A percentile compares a stretch with the other conserved stretches of the same genome.
Conservation (phyloP, 768 basidiomycete species). For the Hericium erinaceus region DNA sequence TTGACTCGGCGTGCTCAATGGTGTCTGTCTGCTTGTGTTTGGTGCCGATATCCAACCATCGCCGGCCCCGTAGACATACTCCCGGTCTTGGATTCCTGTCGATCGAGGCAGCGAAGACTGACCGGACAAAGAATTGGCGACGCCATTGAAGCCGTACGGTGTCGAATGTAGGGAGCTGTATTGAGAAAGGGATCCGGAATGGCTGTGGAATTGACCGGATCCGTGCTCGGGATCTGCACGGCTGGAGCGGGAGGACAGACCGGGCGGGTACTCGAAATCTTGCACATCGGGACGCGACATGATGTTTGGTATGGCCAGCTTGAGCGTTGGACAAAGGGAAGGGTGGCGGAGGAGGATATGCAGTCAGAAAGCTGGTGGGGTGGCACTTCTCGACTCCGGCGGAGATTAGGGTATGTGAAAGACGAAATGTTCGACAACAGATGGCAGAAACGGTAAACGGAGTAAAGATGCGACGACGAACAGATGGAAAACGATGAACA, state of each 20-base stretch:
- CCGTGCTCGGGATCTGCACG: not conserved
- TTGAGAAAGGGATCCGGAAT: not conserved
- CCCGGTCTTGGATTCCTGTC: constrained; percentile 30
- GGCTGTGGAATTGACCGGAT: not conserved
- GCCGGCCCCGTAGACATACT: constrained; percentile 21
- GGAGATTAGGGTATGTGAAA: not conserved
- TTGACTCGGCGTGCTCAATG: constrained; percentile 9
- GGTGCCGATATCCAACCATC: constrained; percentile 21
- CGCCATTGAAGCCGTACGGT: constrained; percentile 8
- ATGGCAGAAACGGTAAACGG: not conserved
- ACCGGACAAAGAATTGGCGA: constrained; percentile 14
- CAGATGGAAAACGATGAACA: constrained; percentile 23
- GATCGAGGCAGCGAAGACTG: constrained; percentile 24
- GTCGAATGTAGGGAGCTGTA: constrained; percentile 11
- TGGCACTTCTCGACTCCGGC: not conserved
- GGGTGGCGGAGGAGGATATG: not conserved
- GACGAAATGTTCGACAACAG: not conserved
- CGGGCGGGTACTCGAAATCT: constrained; percentile 2
- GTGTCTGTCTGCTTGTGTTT: constrained; percentile 26
- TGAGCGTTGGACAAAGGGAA: too few relatives aligned
- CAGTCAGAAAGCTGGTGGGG: not conserved
- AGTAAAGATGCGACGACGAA: constrained; percentile 18
- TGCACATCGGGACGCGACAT: constrained; percentile 7
- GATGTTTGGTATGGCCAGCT: not conserved
- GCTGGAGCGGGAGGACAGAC: not conserved